Base-by-base conservation (phyloP, 2,329 filamentous ascomycete species). In the Lecanicillium sp. region DNA sequence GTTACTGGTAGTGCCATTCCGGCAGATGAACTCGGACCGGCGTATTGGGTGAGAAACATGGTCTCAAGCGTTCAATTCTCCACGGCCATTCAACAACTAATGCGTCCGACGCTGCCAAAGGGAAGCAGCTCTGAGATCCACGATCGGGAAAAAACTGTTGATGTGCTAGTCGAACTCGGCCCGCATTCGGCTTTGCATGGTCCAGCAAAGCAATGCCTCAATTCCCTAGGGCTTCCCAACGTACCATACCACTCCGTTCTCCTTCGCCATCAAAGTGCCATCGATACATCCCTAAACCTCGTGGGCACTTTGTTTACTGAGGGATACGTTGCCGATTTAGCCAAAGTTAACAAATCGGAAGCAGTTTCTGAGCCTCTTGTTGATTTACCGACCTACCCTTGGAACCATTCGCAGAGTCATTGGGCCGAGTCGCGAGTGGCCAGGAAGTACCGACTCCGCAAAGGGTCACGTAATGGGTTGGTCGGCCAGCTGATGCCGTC, bases 391-490 rank as follows among this genome's bases (percentile, higher is more conserved):
- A 43, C 51, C 0, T 67, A 66, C 28, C 48, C 53, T 1, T 67
- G 60, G 57, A 56, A 62, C 14, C 59, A 67, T 36, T 44, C 43
- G n/a, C 50, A 48, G 4, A 45, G 33, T n/a, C 58, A 58, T 42
- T 66, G 60, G 56, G 35, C 44, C n/a, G 58, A 60, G 44, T 51
- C 51, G 1, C 54, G 55, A 1, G 40, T 54, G 3, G 54, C 51
- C 5, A 44, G 47, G 3, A 49, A 53, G 5, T 53, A 54, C 40
- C 49, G 60, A 4, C 46, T 51, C 33, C 47, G 56, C 0, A 39
- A 44, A 18, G 52, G 56, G 19, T 49, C 56, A 0, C 52, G 59
- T 0, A 60, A 65, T 20, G 63, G 67, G 35, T 49, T 71, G 1
- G 43, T 70, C 1, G 67, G 67, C 0, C 43, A 49, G 0, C 47